These are phyloP conservation scores for Areca catechu DNA, from an alignment of 176 grass and related monocot species.

Conservation along the genomic window DNA sequence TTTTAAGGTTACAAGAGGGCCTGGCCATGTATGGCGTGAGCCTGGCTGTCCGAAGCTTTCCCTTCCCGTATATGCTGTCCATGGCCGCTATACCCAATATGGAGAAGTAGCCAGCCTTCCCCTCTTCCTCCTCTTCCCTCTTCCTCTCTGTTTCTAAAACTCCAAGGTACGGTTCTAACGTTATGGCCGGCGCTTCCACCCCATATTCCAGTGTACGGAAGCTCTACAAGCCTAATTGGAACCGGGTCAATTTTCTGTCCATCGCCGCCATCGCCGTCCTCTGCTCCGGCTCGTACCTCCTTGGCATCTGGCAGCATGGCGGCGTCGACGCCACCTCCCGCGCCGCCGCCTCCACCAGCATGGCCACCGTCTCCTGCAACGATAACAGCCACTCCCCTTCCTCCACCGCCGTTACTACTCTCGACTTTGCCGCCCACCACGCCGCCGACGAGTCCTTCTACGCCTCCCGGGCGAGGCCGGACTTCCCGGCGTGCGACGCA, in stretches of 20 bases:
- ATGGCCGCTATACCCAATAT: too few relatives aligned
- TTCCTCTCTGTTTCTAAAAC: too few relatives aligned
- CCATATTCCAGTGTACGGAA: background rate
- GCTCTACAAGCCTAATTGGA: slow-evolving; percentile 7
- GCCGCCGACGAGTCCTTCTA: slow-evolving; percentile 29
- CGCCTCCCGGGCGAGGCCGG: slow-evolving; percentile 5
- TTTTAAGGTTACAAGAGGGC: too few relatives aligned
- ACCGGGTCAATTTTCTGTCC: slow-evolving; percentile 31
- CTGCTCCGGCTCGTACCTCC: slow-evolving; percentile 73
- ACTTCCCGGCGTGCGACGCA: slow-evolving; percentile 40
- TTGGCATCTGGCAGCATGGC: slow-evolving; percentile 69
- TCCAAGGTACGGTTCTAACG: too few relatives aligned
- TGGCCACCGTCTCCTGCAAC: slow-evolving; percentile 32
- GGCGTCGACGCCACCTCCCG: slow-evolving; percentile 6
- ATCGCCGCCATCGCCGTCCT: slow-evolving; percentile 52
- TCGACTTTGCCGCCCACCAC: slow-evolving; percentile 75
- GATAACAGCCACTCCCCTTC: background rate
- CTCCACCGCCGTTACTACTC: background rate
- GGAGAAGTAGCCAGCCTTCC: too few relatives aligned
- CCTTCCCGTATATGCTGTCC: too few relatives aligned
- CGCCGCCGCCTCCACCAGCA: slow-evolving; percentile 20
- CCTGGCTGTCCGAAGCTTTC: too few relatives aligned
- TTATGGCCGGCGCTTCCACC: too few relatives aligned
- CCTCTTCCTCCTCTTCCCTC: too few relatives aligned
- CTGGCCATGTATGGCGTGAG: too few relatives aligned